phyloP scores from a whole-genome alignment of 192 early-diverging fungal genomes.

The Backusella liffmaniae region DNA sequence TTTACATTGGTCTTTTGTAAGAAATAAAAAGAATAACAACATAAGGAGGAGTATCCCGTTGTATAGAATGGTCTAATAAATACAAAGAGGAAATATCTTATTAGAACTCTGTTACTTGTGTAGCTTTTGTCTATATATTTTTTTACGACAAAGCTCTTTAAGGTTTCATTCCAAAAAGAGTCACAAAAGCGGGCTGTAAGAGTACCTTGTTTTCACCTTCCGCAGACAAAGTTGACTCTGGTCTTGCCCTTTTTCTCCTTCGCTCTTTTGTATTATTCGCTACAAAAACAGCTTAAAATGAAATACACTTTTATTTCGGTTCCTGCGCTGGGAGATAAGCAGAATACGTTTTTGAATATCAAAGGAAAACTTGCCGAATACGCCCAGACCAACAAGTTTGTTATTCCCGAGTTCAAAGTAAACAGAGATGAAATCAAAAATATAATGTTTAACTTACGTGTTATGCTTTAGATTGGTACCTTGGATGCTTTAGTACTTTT shows the following conservation, averaged over 20 bases:
- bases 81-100: not conserved
- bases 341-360: constrained; percentile 62
- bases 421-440: not conserved
- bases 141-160: not conserved
- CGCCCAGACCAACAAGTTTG: constrained; percentile 81
- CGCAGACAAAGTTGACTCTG: not conserved
- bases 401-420: constrained; percentile 92
- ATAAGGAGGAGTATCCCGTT: not conserved
- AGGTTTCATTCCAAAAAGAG: not conserved
- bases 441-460: not conserved
- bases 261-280: not conserved
- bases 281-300: constrained; percentile 11
- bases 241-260: constrained; percentile 10
- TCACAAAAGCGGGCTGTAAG: not conserved
- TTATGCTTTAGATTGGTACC: constrained; percentile 78
- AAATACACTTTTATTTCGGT: constrained; percentile 80
- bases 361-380: constrained; percentile 74
- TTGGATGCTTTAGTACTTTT: constrained; percentile 90
- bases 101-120: not conserved
- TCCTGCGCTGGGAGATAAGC: constrained; percentile 84
- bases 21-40: not conserved
- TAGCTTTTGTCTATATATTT: not conserved
- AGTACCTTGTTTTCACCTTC: not conserved
- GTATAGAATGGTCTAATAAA: not conserved
- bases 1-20: not conserved